Base-by-base conservation (phyloP, 2,329 filamentous ascomycete species). In the Cercospora zeae-maydis region DNA sequence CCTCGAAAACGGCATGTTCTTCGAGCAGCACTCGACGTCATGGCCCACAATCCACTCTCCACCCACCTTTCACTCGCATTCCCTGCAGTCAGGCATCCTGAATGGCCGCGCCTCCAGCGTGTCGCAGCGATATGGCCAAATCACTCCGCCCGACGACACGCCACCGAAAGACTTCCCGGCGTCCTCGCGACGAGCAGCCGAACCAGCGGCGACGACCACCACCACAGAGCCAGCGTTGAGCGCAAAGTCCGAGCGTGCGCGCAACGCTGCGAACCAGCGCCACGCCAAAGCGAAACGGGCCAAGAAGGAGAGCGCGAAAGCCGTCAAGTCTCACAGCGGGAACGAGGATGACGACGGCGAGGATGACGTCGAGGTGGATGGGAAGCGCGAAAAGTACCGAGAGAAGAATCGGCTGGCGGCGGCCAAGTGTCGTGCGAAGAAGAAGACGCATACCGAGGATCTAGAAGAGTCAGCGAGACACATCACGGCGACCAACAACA, bases 321-420 rank as follows among this genome's bases (percentile, higher is more conserved):
- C 34, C 14, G 58, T 57, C 6, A 49, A 62, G 24, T 4, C 31
- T 13, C 53, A 61, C 4, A 66, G 55, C 47, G 45, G 59, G 42
- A 51, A 51, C 27, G 66, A 61, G 30, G 39, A 63, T 34, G 67
- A 66, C 8, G 67, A 66, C 8, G 60, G 37, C 8, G 49, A 31
- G 9, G 49, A 24, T 5, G 68, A 67, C 13, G 42, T 21, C 21
- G 70, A 66, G 24, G 68, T 69, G 30, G 74, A 74, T 19, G 78
- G 80, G 9, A 85, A 83, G 69, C 79, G 84, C 30, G 81, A 79
- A 64, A 82, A 82, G 65, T 87, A 86, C 68, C 80, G 91, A 0
- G 86, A 90, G 75, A 84, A 88, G 64, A 92, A 92, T 73, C 82
- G 89, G 9, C 78, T 89, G 2, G 89, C 89, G 0, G 89, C 89